phyloP scores from a whole-genome alignment of 768 basidiomycete genomes.

The Cyclocybe cylindracea region DNA sequence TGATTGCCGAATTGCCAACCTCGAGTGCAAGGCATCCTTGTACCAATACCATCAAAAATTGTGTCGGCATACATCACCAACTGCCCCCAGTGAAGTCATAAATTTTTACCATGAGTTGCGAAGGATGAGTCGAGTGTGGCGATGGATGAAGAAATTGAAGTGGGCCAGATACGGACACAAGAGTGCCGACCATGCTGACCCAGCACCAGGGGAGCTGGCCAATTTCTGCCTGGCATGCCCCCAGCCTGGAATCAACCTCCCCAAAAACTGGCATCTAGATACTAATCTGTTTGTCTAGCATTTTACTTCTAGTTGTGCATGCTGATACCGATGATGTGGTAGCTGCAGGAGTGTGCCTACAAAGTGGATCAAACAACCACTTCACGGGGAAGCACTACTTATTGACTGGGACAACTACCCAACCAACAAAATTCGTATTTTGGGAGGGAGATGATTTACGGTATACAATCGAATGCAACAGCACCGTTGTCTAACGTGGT shows the following conservation, averaged over 20 bases:
- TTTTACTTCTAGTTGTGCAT: slow-evolving; percentile 7
- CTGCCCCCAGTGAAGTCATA: background rate
- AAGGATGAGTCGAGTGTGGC: slow-evolving; percentile 12
- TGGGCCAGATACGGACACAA: slow-evolving; percentile 16
- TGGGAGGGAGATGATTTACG: no score
- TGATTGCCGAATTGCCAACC: slow-evolving; percentile 5
- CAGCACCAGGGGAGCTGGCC: background rate
- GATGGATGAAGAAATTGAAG: no score
- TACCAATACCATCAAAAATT: slow-evolving; percentile 17
- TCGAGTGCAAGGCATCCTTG: slow-evolving; percentile 16
- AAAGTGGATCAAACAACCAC: no score
- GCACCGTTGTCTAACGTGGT: no score
- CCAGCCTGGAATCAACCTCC: slow-evolving; percentile 24
- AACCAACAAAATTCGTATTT: no score
- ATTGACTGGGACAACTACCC: no score
- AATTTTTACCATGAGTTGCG: slow-evolving; percentile 14
- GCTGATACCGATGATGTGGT: no score
- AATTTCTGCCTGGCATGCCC: slow-evolving; percentile 27
- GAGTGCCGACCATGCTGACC: background rate
- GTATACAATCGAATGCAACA: no score
- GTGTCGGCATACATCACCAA: slow-evolving; percentile 2
- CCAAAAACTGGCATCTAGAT: slow-evolving; percentile 17
- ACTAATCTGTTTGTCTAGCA: background rate
- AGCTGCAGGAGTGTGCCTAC: no score
- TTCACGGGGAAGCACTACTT: no score